phyloP scores from a whole-genome alignment of 176 grass and related monocot genomes.

The Eleusine indica region DNA sequence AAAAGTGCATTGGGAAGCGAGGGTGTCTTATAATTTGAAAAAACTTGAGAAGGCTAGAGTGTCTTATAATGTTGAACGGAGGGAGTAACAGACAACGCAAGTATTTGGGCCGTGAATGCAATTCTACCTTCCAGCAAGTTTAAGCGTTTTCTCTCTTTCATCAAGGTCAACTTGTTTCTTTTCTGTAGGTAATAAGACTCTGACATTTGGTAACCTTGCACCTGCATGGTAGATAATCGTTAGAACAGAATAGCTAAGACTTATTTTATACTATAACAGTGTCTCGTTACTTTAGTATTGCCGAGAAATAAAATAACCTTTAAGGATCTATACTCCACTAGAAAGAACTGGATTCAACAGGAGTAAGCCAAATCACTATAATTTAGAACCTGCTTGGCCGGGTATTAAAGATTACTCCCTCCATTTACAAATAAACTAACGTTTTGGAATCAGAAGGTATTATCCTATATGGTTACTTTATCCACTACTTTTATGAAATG shows the following conservation, averaged over 20 bases:
- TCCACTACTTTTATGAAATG: neutral
- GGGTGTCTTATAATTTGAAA: too few relatives aligned
- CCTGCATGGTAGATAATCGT: constrained; percentile 58
- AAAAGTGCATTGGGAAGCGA: too few relatives aligned
- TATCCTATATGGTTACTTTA: neutral
- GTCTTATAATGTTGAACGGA: too few relatives aligned
- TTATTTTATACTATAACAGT: constrained; percentile 12
- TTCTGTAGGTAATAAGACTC: constrained; percentile 79
- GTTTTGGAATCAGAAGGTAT: neutral
- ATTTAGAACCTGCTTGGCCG: neutral
- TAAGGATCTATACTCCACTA: neutral
- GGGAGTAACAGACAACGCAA: too few relatives aligned
- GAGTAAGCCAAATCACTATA: neutral
- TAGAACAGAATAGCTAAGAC: constrained; percentile 33
- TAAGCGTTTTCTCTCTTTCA: constrained; percentile 68
- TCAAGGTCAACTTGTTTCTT: constrained; percentile 73
- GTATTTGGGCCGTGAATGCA: constrained; percentile 6
- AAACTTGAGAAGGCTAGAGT: too few relatives aligned
- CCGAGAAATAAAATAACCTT: constrained; percentile 17
- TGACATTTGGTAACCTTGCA: constrained; percentile 81
- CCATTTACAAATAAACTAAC: neutral
- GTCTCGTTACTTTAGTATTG: neutral
- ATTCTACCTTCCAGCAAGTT: constrained; percentile 86
- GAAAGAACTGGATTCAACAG: neutral
- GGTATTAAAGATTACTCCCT: neutral